These are phyloP conservation scores for Zalaria sp. DNA, from an alignment of 2,329 filamentous ascomycete species.

Conservation along the genomic window DNA sequence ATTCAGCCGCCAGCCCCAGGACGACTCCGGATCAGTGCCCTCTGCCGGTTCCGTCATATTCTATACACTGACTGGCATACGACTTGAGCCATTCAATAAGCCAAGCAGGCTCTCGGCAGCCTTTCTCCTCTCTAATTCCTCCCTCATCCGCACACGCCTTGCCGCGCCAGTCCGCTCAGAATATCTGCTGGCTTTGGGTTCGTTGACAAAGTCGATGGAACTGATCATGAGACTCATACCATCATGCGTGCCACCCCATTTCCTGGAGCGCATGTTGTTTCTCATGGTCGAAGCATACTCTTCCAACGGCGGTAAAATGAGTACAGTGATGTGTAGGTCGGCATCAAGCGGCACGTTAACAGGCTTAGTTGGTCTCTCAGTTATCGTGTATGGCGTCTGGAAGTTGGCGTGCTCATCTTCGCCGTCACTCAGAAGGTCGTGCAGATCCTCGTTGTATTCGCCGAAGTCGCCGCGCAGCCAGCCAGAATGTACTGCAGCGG, in stretches of 20 bases:
- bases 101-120: constrained; percentile 13
- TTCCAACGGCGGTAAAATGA: constrained; percentile 67
- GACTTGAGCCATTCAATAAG: constrained; percentile 1
- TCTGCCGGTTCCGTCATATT: not conserved
- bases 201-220: constrained; percentile 73
- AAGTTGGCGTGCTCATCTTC: constrained; percentile 5
- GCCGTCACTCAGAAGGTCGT: constrained; percentile 21
- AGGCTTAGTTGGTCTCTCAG: constrained; percentile 35
- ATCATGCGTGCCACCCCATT: constrained; percentile 66
- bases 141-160: constrained; percentile 34
- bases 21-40: no score
- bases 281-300: constrained; percentile 62
- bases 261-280: constrained; percentile 69
- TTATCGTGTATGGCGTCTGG: not conserved
- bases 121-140: constrained; percentile 18
- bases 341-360: constrained; percentile 50
- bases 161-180: constrained; percentile 31
- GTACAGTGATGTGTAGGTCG: constrained; percentile 74
- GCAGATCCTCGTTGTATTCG: constrained; percentile 28
- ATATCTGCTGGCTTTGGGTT: constrained; percentile 40
- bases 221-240: constrained; percentile 81
- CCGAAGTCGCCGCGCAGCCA: constrained; percentile 86
- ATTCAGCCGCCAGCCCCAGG: no score
- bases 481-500: constrained; percentile 82
- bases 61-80: constrained; percentile 3